Evolutionary conservation across 2,329 filamentous ascomycete genomes (phyloP).

Genomic region (Penicillium corylophilum): DNA sequence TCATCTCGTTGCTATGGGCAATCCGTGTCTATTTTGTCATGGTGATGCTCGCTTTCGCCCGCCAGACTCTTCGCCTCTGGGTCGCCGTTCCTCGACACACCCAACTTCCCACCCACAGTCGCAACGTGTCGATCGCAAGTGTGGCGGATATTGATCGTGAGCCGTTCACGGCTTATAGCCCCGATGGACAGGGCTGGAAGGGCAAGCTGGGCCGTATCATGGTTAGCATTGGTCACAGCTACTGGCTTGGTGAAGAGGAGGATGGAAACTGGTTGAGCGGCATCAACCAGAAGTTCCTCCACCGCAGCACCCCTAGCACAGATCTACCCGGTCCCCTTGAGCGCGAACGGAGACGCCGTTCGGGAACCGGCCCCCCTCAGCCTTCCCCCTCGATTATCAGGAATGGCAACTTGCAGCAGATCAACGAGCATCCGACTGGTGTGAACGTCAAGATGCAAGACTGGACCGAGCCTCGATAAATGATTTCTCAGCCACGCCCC

Average conservation of each 20-base stretch:
- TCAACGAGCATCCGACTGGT: constrained; percentile 28
- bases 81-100: constrained; percentile 43
- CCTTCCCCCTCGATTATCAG: constrained; percentile 40
- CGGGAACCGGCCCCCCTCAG: constrained; percentile 58
- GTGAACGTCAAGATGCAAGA: constrained; percentile 41
- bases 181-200: constrained; percentile 76
- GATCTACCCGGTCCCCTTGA: constrained; percentile 48
- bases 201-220: constrained; percentile 77
- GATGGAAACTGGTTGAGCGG: constrained; percentile 67
- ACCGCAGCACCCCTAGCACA: constrained; percentile 42
- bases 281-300: constrained; percentile 61
- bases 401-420: constrained; percentile 34
- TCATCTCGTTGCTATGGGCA: constrained; percentile 72
- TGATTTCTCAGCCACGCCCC: not conserved
- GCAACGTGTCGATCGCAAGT: constrained; percentile 48
- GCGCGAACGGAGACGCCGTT: constrained; percentile 60
- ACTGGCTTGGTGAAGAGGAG: constrained; percentile 72
- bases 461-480: constrained; percentile 34
- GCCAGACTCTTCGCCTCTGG: constrained; percentile 68
- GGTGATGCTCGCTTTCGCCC: constrained; percentile 78
- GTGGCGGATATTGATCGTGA: constrained; percentile 55
- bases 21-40: constrained; percentile 81
- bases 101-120: constrained; percentile 42
- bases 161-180: constrained; percentile 67
- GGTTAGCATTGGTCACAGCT: constrained; percentile 69